phyloP scores from a whole-genome alignment of 257 asterid species.

The Forsythia suspensa region DNA sequence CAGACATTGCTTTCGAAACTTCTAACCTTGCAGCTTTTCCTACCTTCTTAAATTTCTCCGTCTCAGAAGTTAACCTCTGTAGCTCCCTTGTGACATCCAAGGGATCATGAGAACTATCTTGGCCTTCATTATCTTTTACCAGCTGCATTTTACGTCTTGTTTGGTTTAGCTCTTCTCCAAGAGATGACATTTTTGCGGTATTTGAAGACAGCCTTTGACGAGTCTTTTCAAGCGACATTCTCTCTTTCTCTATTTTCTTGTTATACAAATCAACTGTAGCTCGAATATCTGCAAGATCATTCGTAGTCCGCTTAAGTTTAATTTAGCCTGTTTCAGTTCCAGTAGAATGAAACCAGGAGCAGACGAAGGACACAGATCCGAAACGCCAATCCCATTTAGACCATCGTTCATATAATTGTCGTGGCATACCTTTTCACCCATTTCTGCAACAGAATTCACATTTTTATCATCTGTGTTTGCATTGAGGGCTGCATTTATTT shows the following conservation, averaged over 20 bases:
- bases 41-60: slow-evolving; percentile 60
- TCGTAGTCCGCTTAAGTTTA: slow-evolving; percentile 66
- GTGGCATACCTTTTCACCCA: neutral
- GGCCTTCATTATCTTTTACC: slow-evolving; percentile 33
- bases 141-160: slow-evolving; percentile 41
- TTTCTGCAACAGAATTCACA: slow-evolving; percentile 17
- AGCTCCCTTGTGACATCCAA: slow-evolving; percentile 54
- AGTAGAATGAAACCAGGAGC: slow-evolving; percentile 64
- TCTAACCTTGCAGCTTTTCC: slow-evolving; percentile 68
- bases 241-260: slow-evolving; percentile 77
- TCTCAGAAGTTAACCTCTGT: slow-evolving; percentile 67
- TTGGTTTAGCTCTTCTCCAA: slow-evolving; percentile 64
- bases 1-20: slow-evolving; percentile 58
- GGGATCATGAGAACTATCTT: slow-evolving; percentile 31
- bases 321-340: slow-evolving; percentile 82
- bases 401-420: slow-evolving; percentile 1
- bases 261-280: slow-evolving; percentile 68
- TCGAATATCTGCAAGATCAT: slow-evolving; percentile 74
- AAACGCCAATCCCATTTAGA: slow-evolving; percentile 20
- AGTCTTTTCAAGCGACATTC: slow-evolving; percentile 73
- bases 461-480: slow-evolving; percentile 8
- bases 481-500: slow-evolving; percentile 36
- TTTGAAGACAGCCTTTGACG: slow-evolving; percentile 67
- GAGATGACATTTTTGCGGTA: slow-evolving; percentile 49
- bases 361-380: slow-evolving; percentile 44